Percentiles rank a stretch among this genome's conserved stretches.
Conservation (phyloP, 2,329 filamentous ascomycete genomes). For the Diplodia seriata region DNA sequence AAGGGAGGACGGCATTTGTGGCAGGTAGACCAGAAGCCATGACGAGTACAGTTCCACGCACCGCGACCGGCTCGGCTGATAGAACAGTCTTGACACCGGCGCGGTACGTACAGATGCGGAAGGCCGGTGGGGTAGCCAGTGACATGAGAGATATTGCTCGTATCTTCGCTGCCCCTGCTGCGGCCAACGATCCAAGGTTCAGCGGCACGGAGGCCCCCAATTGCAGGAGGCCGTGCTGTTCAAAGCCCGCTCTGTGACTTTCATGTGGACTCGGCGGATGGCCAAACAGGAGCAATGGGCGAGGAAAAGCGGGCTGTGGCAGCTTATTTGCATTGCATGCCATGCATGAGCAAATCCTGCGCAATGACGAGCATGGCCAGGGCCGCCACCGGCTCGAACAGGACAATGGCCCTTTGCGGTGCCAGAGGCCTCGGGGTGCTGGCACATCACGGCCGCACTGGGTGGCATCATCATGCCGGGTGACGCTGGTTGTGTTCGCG, state of each 20-base stretch:
- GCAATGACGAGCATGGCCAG: constrained; percentile 24
- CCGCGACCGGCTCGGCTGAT: constrained; percentile 2
- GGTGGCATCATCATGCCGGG: constrained; percentile 21
- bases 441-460: neutral
- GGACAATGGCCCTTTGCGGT: constrained; percentile 1
- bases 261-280: constrained; percentile 22
- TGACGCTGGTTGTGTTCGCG: constrained; percentile 5
- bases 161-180: constrained; percentile 3
- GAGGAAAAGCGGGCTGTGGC: constrained; percentile 31
- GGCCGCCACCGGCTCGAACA: constrained; percentile 7
- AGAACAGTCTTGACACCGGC: constrained; percentile 41
- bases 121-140: constrained; percentile 36
- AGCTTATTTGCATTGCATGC: constrained; percentile 32
- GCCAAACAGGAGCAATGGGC: constrained; percentile 23
- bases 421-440: neutral
- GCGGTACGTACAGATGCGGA: constrained; percentile 44
- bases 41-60: neutral
- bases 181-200: neutral
- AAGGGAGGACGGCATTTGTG: neutral
- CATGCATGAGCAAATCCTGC: constrained; percentile 27
- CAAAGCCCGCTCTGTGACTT: constrained; percentile 10
- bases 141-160: constrained; percentile 45
- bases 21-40: neutral
- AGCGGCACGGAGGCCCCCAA: constrained; percentile 15
- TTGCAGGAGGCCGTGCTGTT: constrained; percentile 13